Evolutionary conservation across 805 yeast species (phyloP).

Genomic region (Clavispora santaluciae): DNA sequence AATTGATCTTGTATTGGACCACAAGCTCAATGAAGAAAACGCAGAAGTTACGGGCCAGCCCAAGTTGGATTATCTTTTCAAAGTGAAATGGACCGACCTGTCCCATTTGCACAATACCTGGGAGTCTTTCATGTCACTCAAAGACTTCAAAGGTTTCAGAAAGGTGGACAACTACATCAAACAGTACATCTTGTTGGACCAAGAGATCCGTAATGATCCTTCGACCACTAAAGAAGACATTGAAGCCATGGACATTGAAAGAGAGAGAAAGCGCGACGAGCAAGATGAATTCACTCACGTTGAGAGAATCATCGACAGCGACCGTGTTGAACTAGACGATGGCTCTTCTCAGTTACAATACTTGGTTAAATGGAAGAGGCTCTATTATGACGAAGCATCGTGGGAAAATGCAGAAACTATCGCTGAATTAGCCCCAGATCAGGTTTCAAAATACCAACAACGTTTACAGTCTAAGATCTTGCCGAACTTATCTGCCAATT

Average conservation of each 20-base stretch:
- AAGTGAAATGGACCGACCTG: conserved; percentile 79
- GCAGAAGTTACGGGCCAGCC: conserved; percentile 46
- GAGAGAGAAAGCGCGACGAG: conserved; percentile 79
- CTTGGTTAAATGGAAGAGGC: conserved; percentile 88
- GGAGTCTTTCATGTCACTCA: conserved; percentile 63
- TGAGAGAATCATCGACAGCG: conserved; percentile 85
- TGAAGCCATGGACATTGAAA: conserved; percentile 89
- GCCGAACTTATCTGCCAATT: conserved; percentile 75
- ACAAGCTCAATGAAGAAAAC: conserved; percentile 30
- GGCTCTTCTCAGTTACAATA: conserved; percentile 71
- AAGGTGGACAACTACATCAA: conserved; percentile 87
- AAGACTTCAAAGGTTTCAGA: conserved; percentile 66
- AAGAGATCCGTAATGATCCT: conserved; percentile 74
- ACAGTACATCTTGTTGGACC: conserved; percentile 67
- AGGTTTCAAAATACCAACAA: conserved; percentile 77
- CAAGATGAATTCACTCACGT: conserved; percentile 78
- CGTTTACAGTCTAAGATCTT: conserved; percentile 78
- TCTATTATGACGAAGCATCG: conserved; percentile 91
- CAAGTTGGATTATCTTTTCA: conserved; percentile 52
- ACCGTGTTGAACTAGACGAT: conserved; percentile 60
- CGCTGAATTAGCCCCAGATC: conserved; percentile 76
- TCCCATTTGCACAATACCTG: conserved; percentile 95
- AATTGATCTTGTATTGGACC: conserved; percentile 39
- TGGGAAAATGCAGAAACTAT: conserved; percentile 94
- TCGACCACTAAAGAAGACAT: conserved; percentile 84